A percentile compares a stretch with the other conserved stretches of the same genome.
phyloP scores from a whole-genome alignment of 495 filamentous ascomycete species.

The Tuber brumale region DNA sequence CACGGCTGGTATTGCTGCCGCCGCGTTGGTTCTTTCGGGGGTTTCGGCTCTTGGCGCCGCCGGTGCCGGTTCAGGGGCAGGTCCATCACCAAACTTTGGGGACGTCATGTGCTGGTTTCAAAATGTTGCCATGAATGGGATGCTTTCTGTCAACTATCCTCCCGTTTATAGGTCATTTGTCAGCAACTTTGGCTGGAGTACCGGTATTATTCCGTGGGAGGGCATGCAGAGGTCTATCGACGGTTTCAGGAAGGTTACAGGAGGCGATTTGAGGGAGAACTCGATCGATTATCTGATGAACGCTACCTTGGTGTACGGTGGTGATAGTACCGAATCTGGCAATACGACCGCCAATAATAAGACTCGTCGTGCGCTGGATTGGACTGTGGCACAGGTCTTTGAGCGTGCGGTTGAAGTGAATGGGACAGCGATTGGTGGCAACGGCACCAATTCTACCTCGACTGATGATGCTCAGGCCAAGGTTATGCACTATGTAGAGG shows the following conservation, averaged over 20 bases:
- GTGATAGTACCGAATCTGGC: slow-evolving; percentile 41
- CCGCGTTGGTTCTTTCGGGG: slow-evolving; percentile 67
- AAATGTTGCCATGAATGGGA: slow-evolving; percentile 86
- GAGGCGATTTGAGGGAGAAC: slow-evolving; percentile 75
- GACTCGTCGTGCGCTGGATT: slow-evolving; percentile 30
- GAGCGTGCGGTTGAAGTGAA: slow-evolving; percentile 28
- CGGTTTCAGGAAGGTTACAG: slow-evolving; percentile 68
- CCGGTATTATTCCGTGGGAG: slow-evolving; percentile 75
- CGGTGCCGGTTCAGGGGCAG: slow-evolving; percentile 47
- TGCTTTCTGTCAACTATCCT: slow-evolving; percentile 86
- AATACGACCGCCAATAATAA: slow-evolving; percentile 27
- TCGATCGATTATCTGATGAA: slow-evolving; percentile 70
- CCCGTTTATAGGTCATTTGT: slow-evolving; percentile 77
- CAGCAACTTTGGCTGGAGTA: slow-evolving; percentile 90
- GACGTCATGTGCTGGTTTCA: slow-evolving; percentile 91
- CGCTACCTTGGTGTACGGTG: slow-evolving; percentile 60
- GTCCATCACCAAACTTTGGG: slow-evolving; percentile 68
- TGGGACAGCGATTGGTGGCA: slow-evolving; percentile 28
- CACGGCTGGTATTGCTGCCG: slow-evolving; percentile 80
- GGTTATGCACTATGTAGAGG: slow-evolving; percentile 51
- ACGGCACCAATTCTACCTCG: slow-evolving; percentile 40
- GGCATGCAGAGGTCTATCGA: slow-evolving; percentile 78
- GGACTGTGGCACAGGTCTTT: slow-evolving; percentile 23
- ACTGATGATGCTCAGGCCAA: slow-evolving; percentile 39
- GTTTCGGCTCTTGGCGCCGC: slow-evolving; percentile 63